These are phyloP conservation scores for Colletotrichum endophyticum DNA, from an alignment of 2,329 filamentous ascomycete genomes.

Conservation along the genomic window DNA sequence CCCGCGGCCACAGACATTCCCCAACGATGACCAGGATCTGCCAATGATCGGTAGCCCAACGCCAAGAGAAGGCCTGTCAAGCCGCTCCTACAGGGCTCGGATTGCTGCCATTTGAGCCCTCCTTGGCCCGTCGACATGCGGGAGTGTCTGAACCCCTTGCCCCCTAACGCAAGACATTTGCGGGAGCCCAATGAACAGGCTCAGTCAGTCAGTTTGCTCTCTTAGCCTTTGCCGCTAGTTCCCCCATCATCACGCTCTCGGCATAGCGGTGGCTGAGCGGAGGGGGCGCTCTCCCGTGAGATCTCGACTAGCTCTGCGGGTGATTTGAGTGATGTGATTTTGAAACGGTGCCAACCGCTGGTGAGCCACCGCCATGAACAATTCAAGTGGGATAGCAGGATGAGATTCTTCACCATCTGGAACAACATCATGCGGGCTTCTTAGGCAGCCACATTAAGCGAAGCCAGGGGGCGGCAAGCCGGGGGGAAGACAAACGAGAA, in stretches of 20 bases:
- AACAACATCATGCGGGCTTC: background rate
- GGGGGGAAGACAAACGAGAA: background rate
- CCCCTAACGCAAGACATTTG: background rate
- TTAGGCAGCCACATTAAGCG: background rate
- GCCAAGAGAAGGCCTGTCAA: background rate
- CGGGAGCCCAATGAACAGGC: background rate
- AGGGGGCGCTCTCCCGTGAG: background rate
- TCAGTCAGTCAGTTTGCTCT: background rate
- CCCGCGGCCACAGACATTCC: background rate
- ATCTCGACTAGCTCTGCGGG: background rate
- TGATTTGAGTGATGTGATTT: background rate
- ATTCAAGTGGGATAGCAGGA: background rate
- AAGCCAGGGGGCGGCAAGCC: background rate
- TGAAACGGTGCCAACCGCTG: background rate
- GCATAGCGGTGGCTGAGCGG: slow-evolving; percentile 13
- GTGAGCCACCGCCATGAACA: background rate
- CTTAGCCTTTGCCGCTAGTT: background rate
- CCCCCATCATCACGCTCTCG: background rate
- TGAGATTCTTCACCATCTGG: background rate
- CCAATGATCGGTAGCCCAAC: background rate
- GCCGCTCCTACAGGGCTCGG: background rate
- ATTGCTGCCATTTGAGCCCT: background rate
- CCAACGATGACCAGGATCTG: background rate
- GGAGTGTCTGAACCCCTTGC: background rate
- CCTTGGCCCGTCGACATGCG: background rate